These are phyloP conservation scores for Cryptomeria japonica DNA, from an alignment of 75 land plant genomes.

Conservation along the genomic window DNA sequence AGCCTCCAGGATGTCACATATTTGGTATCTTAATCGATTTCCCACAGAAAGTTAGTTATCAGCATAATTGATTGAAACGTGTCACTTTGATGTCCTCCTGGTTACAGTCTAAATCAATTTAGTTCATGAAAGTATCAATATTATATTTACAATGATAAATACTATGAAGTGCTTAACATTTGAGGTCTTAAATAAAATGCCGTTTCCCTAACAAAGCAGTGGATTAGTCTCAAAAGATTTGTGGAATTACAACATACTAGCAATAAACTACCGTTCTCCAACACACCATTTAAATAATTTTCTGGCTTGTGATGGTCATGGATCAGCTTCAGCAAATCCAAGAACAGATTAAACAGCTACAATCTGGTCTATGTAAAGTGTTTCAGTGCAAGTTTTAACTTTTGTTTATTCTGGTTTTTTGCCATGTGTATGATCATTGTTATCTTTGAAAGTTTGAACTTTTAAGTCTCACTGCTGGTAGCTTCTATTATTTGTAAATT, in stretches of 20 bases:
- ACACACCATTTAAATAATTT: not conserved
- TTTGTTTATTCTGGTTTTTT: too few relatives aligned
- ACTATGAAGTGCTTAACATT: not conserved
- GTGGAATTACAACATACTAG: not conserved
- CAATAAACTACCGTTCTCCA: not conserved
- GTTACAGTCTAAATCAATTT: not conserved
- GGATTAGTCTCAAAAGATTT: not conserved
- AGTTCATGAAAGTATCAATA: not conserved
- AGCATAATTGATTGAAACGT: not conserved
- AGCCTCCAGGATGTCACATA: not conserved
- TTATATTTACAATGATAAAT: not conserved
- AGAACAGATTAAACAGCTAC: too few relatives aligned
- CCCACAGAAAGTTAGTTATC: not conserved
- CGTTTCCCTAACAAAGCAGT: not conserved
- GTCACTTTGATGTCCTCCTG: not conserved
- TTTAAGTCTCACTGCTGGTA: too few relatives aligned
- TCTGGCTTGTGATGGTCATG: not conserved
- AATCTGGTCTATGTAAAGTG: too few relatives aligned
- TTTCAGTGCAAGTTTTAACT: too few relatives aligned
- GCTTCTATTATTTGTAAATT: too few relatives aligned
- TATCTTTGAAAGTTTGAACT: too few relatives aligned
- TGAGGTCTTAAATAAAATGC: not conserved
- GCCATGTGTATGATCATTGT: too few relatives aligned
- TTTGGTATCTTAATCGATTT: not conserved
- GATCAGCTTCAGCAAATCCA: not conserved